Evolutionary conservation across 805 yeast species (phyloP), one percentile per base, ranked within the genome.

Genomic region (Metschnikowia hibisci): DNA sequence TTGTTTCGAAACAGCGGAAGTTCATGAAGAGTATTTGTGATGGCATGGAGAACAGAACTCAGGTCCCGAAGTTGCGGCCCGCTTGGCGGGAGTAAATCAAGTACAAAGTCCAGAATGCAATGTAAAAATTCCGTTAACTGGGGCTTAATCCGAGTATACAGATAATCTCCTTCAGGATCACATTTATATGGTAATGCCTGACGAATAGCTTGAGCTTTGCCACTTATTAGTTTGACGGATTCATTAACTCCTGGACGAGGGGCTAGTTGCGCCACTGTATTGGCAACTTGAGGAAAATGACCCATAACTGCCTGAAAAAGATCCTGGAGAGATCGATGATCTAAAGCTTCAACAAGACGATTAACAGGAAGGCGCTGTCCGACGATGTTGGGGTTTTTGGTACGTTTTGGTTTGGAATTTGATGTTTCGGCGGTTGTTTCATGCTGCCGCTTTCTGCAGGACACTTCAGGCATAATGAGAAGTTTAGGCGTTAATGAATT

Each of bases 21-120:
- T 41, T 73, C 73, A 54, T 78, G 81, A 42, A 87, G 70, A 41
- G 83, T 64, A 35, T 66, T 62, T 1, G 87, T 77, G 38, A 87
- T 76, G 42, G 71, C 74, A 57, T 81, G 80, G 39, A 87, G 70
- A 54, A 84, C 85, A 38, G 69, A 73, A 36, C 88, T 67, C 2
- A 87, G 74, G 37, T 69, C 69, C 20, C 74, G 59, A 13, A 77
- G 63, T 53, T 78, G 78, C 18, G 67, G 48, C 55, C 82, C 87
- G 40, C 77, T 71, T 2, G 91, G 91, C 15, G 93, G 89, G 47
- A 87, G 66, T 53, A 82, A 83, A 53, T 77, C 78, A 45, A 83
- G 67, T 4, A 86, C 81, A 58, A 82, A 87, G 61, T 87, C 96
- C 13, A 85, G 78, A 42, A 88, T 66, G 16, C 87, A 80, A 48